Evolutionary conservation across 2,329 filamentous ascomycete species (phyloP).

Genomic region (Colletotrichum tamarilloi): DNA sequence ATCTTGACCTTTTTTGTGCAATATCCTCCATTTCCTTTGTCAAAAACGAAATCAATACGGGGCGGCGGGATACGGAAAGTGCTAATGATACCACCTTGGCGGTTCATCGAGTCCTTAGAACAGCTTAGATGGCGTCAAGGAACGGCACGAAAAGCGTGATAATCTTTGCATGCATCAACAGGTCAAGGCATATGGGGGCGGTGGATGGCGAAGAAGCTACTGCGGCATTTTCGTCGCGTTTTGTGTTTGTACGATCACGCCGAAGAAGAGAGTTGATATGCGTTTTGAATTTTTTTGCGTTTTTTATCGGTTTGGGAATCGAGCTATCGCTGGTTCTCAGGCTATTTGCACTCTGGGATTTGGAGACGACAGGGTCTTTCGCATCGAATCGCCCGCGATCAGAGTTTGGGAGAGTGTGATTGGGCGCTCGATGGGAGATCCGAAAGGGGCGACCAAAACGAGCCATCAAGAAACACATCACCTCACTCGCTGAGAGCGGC

Average conservation of each 20-base stretch:
- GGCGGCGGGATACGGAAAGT: slow-evolving; percentile 42
- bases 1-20: slow-evolving; percentile 33
- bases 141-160: slow-evolving; percentile 53
- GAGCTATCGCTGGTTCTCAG: neutral
- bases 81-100: slow-evolving; percentile 45
- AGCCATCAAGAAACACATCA: slow-evolving; percentile 4
- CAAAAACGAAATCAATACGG: slow-evolving; percentile 36
- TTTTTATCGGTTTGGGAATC: neutral
- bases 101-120: slow-evolving; percentile 46
- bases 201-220: slow-evolving; percentile 39
- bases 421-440: slow-evolving; percentile 29
- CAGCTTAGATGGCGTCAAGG: slow-evolving; percentile 46
- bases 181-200: slow-evolving; percentile 47
- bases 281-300: slow-evolving; percentile 18
- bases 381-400: slow-evolving; percentile 18
- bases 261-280: slow-evolving; percentile 31
- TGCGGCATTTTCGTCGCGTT: slow-evolving; percentile 18
- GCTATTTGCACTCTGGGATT: neutral
- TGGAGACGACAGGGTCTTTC: neutral
- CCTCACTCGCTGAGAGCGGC: neutral
- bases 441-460: slow-evolving; percentile 32
- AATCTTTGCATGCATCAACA: slow-evolving; percentile 52
- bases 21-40: slow-evolving; percentile 38
- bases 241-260: slow-evolving; percentile 36
- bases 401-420: slow-evolving; percentile 22